Base-by-base conservation (phyloP, 768 basidiomycete genomes). In the Leccinum disarticulatum region DNA sequence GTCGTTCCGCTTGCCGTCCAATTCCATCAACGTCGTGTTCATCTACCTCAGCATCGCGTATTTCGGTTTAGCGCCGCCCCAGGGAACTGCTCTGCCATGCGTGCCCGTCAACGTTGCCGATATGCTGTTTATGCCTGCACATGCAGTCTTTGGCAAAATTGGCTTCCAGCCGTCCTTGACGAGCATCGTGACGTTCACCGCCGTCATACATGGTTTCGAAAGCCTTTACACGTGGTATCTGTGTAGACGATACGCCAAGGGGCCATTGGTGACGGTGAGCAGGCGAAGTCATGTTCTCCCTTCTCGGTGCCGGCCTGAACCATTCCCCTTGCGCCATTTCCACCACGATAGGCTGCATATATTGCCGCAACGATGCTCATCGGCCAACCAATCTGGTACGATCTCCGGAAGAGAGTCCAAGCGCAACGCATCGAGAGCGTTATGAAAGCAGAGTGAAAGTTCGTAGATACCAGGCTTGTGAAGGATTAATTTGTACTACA, bases 351-450 rank as follows among this genome's bases (percentile, higher is more conserved):
- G 90, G 63, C 72, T 3, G 68, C 77, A 25, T 90, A 90, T 70
- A 67, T 84, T n/a, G 27, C 77, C 2, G 64, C 78, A 0, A 83
- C 85, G 1, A n/a, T 86, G 1, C 1, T 80, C 0, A 74, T 80
- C 33, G 91, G 91, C 0, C 78, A 77, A 54, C 85, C 86, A 0
- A 76, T 84, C 11, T 83, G 82, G 78, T 28, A 58, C 10, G 80
- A 84, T 61, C 71, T 92, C 61, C 76, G 82, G 56, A 79, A 73
- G 64, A 80, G 82, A 27, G 81, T 91, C 10, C 87, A 92, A 61
- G 73, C 76, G 33, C 84, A 85, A 15, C 80, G 90, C 3, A 93
- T 93, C 47, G 84, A 90, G 57, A 90, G 89, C 30, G 87, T 93
- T 4, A 86, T 89, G 87, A 93, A 92, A 70, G 81, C 82, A 10